Evolutionary conservation across 2,329 filamentous ascomycete genomes (phyloP), one percentile per base, ranked within the genome.

Genomic region (Thelonectria blattea): DNA sequence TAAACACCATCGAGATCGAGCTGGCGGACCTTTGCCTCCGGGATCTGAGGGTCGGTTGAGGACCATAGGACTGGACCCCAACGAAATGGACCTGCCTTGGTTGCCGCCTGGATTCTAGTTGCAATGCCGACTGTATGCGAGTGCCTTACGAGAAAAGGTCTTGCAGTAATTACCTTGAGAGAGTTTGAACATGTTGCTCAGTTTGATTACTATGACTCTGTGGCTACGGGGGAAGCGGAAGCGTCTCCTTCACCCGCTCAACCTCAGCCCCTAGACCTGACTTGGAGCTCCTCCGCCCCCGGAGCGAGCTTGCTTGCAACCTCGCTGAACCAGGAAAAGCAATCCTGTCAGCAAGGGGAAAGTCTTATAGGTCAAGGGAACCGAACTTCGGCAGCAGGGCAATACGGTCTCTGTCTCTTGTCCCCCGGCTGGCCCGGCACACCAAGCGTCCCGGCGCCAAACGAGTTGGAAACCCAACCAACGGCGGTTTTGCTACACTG

Each of bases 1-100:
- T n/a, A n/a, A 27, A 14, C 20, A n/a, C 45, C 45, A 47, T 47
- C 45, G 45, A 47, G 45, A 47, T 47, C 22, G 45, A 47, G 34
- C 34, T 37, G 22, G 45, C 18, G 20, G 34, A 37, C 34, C 34
- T 37, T 37, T 37, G 34, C 34, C 34, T 37, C 34, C 34, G 34
- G 34, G 15, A 34, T 3, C 32, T n/a, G n/a, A n/a, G n/a, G 3
- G 6, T 24, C 22, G 22, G 22, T 24, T 37, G 34, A 37, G 34
- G 11, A 15, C 34, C 34, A 37, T 12, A 8, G 6, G 4, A 37
- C 34, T 37, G 15, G 10, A 6, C 34, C n/a, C 34, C 34, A 37
- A 37, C 7, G 11, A 37, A 37, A 24, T 24, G 5, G 9, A 30
- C 17, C 17, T 43, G n/a, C 17, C 41, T 43, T 43, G 41, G 7